These are phyloP conservation scores for Salix exigua DNA, from an alignment of 345 rosid species.

Conservation along the genomic window DNA sequence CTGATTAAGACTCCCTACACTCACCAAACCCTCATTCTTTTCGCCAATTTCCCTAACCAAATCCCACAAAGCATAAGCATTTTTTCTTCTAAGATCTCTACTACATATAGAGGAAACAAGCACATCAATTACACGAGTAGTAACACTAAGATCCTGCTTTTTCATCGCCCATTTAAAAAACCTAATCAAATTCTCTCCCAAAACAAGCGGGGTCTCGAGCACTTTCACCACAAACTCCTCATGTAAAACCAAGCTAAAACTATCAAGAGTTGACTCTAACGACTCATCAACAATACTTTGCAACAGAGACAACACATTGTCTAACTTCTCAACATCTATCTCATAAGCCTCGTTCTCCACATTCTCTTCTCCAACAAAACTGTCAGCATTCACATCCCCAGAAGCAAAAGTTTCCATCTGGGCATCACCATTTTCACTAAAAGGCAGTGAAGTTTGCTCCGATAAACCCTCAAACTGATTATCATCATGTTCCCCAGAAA, in stretches of 20 bases:
- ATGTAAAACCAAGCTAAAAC: constrained; percentile 35
- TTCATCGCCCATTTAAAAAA: constrained; percentile 59
- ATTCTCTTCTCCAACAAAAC: neutral
- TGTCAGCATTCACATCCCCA: neutral
- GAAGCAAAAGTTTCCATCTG: constrained; percentile 1
- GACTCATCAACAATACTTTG: constrained; percentile 58
- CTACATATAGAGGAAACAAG: constrained; percentile 45
- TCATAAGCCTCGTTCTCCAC: constrained; percentile 27
- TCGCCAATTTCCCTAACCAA: constrained; percentile 54
- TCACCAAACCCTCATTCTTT: constrained; percentile 35
- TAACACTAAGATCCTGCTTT: constrained; percentile 30
- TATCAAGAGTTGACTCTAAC: constrained; percentile 49
- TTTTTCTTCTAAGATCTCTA: constrained; percentile 37
- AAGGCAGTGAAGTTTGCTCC: neutral
- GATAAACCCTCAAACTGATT: constrained; percentile 12
- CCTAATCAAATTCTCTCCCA: constrained; percentile 53
- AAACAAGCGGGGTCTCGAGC: constrained; percentile 46
- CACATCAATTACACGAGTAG: constrained; percentile 38
- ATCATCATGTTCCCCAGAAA: neutral
- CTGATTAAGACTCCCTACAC: constrained; percentile 49
- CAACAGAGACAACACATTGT: constrained; percentile 56
- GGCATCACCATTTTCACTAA: constrained; percentile 18
- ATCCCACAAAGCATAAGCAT: constrained; percentile 68
- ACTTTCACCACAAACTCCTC: constrained; percentile 52
- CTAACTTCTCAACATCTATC: constrained; percentile 48